Conservation (phyloP, 108 stramenopile genomes). For the Pseudonitzschia multiseries region DNA sequence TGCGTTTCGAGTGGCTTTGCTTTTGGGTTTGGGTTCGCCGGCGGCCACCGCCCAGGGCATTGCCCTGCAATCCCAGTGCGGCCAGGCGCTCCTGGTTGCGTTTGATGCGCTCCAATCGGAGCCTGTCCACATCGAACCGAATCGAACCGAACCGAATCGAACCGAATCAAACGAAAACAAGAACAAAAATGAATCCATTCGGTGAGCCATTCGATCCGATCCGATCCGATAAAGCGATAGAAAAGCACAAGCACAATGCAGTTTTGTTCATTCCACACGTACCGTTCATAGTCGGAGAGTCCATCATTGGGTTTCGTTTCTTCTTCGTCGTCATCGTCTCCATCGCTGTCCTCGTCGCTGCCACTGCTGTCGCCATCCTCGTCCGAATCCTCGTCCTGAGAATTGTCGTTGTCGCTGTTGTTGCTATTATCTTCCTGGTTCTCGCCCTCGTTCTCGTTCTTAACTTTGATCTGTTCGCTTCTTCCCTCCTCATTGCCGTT, state of each 20-base stretch:
- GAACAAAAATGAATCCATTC: neutral
- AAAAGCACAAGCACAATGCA: neutral
- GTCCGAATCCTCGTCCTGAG: neutral
- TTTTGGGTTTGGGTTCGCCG: neutral
- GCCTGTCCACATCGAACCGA: slow-evolving; percentile 7
- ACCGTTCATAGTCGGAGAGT: slow-evolving; percentile 67
- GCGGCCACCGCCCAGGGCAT: neutral
- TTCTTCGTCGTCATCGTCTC: slow-evolving; percentile 5
- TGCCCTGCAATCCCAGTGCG: slow-evolving; percentile 45
- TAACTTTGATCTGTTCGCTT: neutral
- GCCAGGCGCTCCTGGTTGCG: slow-evolving; percentile 66
- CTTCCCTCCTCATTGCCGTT: slow-evolving; percentile 4
- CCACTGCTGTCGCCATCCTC: neutral
- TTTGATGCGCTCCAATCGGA: slow-evolving; percentile 66
- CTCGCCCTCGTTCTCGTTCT: neutral
- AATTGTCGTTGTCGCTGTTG: too few relatives aligned
- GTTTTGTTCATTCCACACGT: neutral
- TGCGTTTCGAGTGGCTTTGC: neutral
- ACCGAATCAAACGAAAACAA: neutral
- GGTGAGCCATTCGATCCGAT: neutral
- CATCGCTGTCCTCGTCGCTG: slow-evolving; percentile 19
- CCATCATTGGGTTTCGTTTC: slow-evolving; percentile 22
- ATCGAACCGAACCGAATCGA: neutral
- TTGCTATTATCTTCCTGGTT: neutral
- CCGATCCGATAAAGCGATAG: neutral